These are phyloP conservation scores for Gracilariopsis chorda DNA, from an alignment of 23 red algal species.

Conservation along the genomic window DNA sequence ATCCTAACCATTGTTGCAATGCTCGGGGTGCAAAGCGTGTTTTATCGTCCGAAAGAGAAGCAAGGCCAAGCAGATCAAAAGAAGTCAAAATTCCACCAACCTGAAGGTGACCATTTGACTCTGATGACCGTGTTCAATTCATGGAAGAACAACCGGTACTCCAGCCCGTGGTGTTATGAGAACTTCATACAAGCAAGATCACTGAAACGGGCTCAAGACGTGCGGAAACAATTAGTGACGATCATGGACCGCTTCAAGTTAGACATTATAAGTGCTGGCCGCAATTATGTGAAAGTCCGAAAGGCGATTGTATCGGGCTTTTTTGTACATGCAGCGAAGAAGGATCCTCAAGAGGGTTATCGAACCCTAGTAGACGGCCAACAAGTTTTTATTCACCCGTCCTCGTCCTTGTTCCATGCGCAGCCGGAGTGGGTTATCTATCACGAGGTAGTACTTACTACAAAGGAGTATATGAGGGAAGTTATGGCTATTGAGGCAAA, in stretches of 20 bases:
- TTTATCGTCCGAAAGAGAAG: conserved; percentile 91
- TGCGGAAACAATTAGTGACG: conserved; percentile 90
- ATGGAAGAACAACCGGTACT: conserved; percentile 83
- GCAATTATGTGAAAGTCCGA: conserved; percentile 73
- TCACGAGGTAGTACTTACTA: conserved; percentile 94
- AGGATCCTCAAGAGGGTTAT: conserved; percentile 85
- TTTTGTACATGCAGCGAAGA: conserved; percentile 90
- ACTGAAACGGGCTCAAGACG: conserved; percentile 86
- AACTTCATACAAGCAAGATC: conserved; percentile 90
- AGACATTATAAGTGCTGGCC: conserved; percentile 54
- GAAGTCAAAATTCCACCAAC: conserved; percentile 84
- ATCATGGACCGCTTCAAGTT: conserved; percentile 90
- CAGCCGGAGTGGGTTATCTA: conserved; percentile 94
- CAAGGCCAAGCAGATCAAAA: conserved; percentile 82
- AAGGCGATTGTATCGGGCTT: conserved; percentile 90
- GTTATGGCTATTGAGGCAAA: conserved; percentile 82
- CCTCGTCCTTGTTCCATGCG: conserved; percentile 80
- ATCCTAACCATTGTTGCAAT: conserved; percentile 94
- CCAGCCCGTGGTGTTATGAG: conserved; percentile 91
- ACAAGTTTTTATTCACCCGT: conserved; percentile 94
- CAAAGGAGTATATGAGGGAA: conserved; percentile 96
- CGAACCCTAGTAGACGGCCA: conserved; percentile 77
- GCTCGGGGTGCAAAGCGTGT: conserved; percentile 88
- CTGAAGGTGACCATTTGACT: conserved; percentile 90
- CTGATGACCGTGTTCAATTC: conserved; percentile 88